A percentile compares a stretch with the other conserved stretches of the same genome.
Evolutionary conservation across 768 basidiomycete species (phyloP).

Genomic region (Mycena latifolia): DNA sequence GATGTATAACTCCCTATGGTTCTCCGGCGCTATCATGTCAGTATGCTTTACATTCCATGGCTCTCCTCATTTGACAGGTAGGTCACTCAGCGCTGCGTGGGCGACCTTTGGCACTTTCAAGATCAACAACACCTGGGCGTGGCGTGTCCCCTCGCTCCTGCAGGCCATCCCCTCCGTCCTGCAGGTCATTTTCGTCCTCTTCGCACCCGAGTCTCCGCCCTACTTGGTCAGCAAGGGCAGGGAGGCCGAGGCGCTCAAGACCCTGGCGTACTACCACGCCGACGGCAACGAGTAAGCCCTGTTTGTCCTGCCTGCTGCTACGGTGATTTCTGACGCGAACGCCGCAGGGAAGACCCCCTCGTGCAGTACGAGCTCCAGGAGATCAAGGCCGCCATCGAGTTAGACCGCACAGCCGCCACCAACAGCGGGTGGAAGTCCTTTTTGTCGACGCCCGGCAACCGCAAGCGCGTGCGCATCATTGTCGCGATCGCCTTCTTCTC

Average conservation of each 20-base stretch:
- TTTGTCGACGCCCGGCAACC: slow-evolving; percentile 75
- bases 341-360: slow-evolving; percentile 70
- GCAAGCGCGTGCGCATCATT: too few relatives aligned
- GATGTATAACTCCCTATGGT: slow-evolving; percentile 88
- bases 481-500: slow-evolving; percentile 91
- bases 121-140: slow-evolving; percentile 77
- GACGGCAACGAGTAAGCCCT: slow-evolving; percentile 75
- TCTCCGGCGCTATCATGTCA: slow-evolving; percentile 82
- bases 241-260: slow-evolving; percentile 72
- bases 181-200: slow-evolving; percentile 75
- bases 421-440: slow-evolving; percentile 80
- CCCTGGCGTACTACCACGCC: slow-evolving; percentile 87
- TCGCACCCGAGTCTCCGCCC: slow-evolving; percentile 87
- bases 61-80: slow-evolving; percentile 15
- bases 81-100: slow-evolving; percentile 77
- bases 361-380: slow-evolving; percentile 83
- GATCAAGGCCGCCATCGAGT: slow-evolving; percentile 84
- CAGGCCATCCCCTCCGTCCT: slow-evolving; percentile 78
- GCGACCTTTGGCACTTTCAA: slow-evolving; percentile 84
- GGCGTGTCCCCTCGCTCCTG: slow-evolving; percentile 84
- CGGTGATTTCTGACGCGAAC: background rate
- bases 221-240: slow-evolving; percentile 84
- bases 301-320: background rate
- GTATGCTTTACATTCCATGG: slow-evolving; percentile 28
- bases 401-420: slow-evolving; percentile 69